Conservation (phyloP, 2,329 filamentous ascomycete species). For the Colletotrichum sp. region DNA sequence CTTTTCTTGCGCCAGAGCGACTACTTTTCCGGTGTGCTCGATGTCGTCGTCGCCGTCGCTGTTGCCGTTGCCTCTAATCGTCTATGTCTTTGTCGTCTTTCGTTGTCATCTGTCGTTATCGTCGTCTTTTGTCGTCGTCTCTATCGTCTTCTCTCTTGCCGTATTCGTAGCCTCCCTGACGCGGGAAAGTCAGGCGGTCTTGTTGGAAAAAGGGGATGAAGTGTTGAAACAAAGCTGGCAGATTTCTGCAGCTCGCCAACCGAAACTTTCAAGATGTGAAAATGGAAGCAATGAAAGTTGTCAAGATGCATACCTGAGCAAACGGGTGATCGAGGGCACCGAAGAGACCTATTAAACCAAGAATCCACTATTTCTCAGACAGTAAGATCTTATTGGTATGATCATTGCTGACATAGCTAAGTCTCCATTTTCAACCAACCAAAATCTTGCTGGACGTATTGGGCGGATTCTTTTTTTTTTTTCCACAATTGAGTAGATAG, state of each 20-base stretch:
- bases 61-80: not conserved
- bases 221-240: fast-evolving
- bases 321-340: not conserved
- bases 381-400: not conserved
- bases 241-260: not conserved
- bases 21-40: fast-evolving
- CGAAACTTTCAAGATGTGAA: not conserved
- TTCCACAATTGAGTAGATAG: not conserved
- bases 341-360: not conserved
- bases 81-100: not conserved
- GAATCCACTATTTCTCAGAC: not conserved
- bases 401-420: not conserved
- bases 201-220: not conserved
- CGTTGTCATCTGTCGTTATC: not conserved
- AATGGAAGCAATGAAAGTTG: not conserved
- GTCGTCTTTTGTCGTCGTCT: not conserved
- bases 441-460: not conserved
- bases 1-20: fast-evolving
- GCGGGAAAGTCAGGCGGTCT: not conserved
- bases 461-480: not conserved
- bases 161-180: not conserved
- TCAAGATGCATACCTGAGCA: not conserved
- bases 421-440: not conserved
- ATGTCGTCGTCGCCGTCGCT: not conserved
- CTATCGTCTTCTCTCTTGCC: fast-evolving